Evolutionary conservation across 1,284 basidiomycete genomes (phyloP), one percentile per base, ranked within the genome.

Genomic region (Tilletia indica): DNA sequence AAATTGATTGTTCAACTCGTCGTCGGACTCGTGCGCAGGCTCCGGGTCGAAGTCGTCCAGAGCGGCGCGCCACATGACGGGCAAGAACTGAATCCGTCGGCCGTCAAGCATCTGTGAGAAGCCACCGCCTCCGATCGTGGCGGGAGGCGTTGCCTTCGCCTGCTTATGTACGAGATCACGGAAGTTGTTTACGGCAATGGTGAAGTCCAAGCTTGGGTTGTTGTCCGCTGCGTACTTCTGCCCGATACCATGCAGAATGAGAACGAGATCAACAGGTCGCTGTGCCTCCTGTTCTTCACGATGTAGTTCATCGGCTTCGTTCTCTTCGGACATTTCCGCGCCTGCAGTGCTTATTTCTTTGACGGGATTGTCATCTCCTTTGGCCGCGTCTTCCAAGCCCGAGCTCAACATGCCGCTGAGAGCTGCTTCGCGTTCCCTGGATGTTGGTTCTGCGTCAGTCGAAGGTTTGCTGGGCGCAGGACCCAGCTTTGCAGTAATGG

Each of bases 1-100:
- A 72, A 87, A 87, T 4, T 72, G 76, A 25, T 80, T 79, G 71
- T 77, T 73, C 45, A 78, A 73, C 38, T 77, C 71, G 63, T 73
- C 74, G 36, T 79, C 76, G 2, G 9, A 36, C 8, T 78, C 73
- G 64, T 77, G 75, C 67, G 87, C 86, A 38, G 85, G 79, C 42
- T 84, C 79, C 12, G 87, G 79, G 54, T 87, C 77, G 67, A 80
- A 77, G 31, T 81, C 74, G 51, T 74, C 81, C 25, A 89, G 81
- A 8, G 83, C 86, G 1, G 87, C 86, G 38, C 88, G 83, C 88
- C 88, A 89, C 74, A 87, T 87, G 4, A 89, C 86, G 0, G 88
- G 88, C 2, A 89, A 79, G 45, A 89, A 86, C 74, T 87, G 87
- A 3, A 86, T 82, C 49, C 87, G 85, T 6, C 86, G 76, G 11